Percentiles rank a stretch among this genome's conserved stretches.
These are phyloP conservation scores for Albizia julibrissin DNA, from an alignment of 306 rosid genomes.

Conservation along the genomic window DNA sequence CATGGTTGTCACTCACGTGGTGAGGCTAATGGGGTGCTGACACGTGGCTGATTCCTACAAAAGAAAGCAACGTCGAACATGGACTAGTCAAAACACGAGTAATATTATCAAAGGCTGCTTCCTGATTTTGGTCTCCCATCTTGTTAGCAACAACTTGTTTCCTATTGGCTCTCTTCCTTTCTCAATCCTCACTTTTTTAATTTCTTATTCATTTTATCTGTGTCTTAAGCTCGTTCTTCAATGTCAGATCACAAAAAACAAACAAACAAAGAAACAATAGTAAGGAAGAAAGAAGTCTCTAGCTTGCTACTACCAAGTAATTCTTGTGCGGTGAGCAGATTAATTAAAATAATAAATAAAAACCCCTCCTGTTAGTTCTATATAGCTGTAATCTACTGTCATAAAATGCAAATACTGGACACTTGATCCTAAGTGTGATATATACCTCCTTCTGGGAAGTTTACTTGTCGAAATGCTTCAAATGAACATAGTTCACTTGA, in stretches of 20 bases:
- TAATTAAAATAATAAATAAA: not conserved
- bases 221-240: constrained; percentile 32
- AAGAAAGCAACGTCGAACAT: constrained; percentile 25
- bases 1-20: constrained; percentile 63
- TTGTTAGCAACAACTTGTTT: constrained; percentile 32
- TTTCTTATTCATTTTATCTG: not conserved
- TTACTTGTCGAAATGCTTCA: not conserved
- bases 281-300: not conserved
- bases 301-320: not conserved
- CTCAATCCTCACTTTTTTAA: not conserved
- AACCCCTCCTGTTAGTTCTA: not conserved
- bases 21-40: constrained; percentile 44
- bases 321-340: not conserved
- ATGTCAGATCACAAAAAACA: constrained; percentile 36
- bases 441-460: constrained; percentile 9
- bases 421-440: not conserved
- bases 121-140: constrained; percentile 42
- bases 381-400: not conserved
- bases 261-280: not conserved
- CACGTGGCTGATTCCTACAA: constrained; percentile 45
- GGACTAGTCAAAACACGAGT: constrained; percentile 49
- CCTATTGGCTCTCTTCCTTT: constrained; percentile 30
- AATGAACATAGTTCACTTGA: not conserved
- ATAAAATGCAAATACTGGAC: not conserved
- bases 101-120: constrained; percentile 19